phyloP scores from a whole-genome alignment of 1,284 basidiomycete genomes.

The Porogramme epimiltina region DNA sequence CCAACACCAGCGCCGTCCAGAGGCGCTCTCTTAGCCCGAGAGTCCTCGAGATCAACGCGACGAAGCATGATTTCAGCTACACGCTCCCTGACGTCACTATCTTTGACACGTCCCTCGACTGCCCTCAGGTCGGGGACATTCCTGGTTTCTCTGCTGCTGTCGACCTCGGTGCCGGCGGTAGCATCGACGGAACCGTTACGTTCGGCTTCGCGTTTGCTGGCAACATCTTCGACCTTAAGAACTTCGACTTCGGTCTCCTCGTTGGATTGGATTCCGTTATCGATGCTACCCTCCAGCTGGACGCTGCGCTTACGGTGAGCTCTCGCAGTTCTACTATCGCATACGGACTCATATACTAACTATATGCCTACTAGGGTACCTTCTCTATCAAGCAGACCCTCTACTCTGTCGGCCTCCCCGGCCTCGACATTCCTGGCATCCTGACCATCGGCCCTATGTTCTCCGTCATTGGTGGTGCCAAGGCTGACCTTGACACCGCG shows the following conservation, averaged over 20 bases:
- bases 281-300: neutral
- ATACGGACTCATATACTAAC: neutral
- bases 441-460: slow-evolving; percentile 38
- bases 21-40: neutral
- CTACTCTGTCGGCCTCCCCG: neutral
- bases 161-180: neutral
- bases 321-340: neutral
- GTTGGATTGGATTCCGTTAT: slow-evolving; percentile 1
- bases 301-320: neutral
- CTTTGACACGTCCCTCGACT: neutral
- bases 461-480: slow-evolving; percentile 29
- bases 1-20: neutral
- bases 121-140: neutral
- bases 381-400: neutral
- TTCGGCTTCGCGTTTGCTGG: neutral
- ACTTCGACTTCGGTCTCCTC: neutral
- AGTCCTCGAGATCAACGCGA: neutral
- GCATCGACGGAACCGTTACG: slow-evolving; percentile 1
- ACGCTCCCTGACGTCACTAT: neutral
- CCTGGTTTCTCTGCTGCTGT: neutral
- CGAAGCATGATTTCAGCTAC: neutral
- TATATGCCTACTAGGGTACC: neutral
- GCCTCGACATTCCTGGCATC: slow-evolving; percentile 19
- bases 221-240: neutral
- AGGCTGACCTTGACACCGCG: slow-evolving; percentile 34